Evolutionary conservation across 2,329 filamentous ascomycete species (phyloP).

Genomic region (Trichoderma sp.): DNA sequence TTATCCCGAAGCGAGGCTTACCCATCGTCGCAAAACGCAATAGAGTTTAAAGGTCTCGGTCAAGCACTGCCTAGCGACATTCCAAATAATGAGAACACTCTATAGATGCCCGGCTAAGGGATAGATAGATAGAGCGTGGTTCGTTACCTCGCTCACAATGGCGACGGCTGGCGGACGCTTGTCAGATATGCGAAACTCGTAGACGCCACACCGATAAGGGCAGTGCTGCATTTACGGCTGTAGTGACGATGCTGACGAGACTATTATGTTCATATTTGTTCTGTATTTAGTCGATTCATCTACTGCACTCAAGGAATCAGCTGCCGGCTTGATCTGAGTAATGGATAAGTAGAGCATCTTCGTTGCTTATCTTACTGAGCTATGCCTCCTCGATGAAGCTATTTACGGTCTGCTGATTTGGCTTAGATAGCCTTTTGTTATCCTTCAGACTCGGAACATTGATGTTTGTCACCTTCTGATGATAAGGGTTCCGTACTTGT

Average conservation of each 20-base stretch:
- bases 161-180: neutral
- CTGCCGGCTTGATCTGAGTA: neutral
- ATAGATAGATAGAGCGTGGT: neutral
- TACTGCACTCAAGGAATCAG: too few relatives aligned
- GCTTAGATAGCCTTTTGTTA: neutral
- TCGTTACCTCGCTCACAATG: neutral
- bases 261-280: neutral
- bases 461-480: neutral
- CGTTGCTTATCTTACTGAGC: neutral
- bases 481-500: neutral
- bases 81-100: neutral
- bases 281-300: neutral
- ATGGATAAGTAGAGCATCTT: neutral
- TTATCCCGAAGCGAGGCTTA: neutral
- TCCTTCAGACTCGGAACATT: too few relatives aligned
- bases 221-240: neutral
- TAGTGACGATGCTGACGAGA: neutral
- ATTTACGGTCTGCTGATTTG: too few relatives aligned
- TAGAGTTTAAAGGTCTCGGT: neutral
- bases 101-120: neutral
- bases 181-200: neutral
- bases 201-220: neutral
- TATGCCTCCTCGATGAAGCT: neutral
- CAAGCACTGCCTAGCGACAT: neutral
- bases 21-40: neutral